phyloP scores from a whole-genome alignment of 2,329 filamentous ascomycete species.

The Zelopaecilomyces penicillatus region DNA sequence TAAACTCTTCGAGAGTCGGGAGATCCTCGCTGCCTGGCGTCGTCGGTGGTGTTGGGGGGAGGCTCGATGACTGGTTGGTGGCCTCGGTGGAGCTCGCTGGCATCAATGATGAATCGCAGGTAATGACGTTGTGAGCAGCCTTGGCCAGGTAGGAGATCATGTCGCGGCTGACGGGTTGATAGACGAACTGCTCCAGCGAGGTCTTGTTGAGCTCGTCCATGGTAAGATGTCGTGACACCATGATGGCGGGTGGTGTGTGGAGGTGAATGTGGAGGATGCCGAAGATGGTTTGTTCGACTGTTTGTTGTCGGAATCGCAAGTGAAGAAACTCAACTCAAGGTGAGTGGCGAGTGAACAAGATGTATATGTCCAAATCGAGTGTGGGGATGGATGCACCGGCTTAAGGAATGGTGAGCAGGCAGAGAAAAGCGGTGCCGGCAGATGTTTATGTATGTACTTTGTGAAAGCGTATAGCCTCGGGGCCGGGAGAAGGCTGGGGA shows the following conservation, averaged over 20 bases:
- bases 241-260: conserved; percentile 21
- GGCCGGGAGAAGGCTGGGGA: background rate
- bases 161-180: conserved; percentile 61
- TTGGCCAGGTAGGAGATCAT: conserved; percentile 73
- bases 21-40: conserved; percentile 48
- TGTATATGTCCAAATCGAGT: background rate
- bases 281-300: background rate
- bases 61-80: conserved; percentile 19
- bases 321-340: no score
- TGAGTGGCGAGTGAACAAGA: no score
- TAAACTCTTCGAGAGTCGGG: conserved; percentile 83
- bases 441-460: no score
- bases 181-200: conserved; percentile 74
- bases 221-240: conserved; percentile 41
- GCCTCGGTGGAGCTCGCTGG: conserved; percentile 21
- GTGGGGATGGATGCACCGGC: background rate
- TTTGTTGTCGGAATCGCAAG: no score
- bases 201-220: conserved; percentile 57
- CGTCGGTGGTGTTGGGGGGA: conserved; percentile 42
- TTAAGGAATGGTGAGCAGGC: background rate
- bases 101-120: conserved; percentile 60
- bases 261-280: conserved; percentile 1
- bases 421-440: no score
- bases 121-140: conserved; percentile 69
- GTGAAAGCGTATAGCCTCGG: no score